Conservation (phyloP, 2,329 filamentous ascomycete species). For the Trichoderma sp. region DNA sequence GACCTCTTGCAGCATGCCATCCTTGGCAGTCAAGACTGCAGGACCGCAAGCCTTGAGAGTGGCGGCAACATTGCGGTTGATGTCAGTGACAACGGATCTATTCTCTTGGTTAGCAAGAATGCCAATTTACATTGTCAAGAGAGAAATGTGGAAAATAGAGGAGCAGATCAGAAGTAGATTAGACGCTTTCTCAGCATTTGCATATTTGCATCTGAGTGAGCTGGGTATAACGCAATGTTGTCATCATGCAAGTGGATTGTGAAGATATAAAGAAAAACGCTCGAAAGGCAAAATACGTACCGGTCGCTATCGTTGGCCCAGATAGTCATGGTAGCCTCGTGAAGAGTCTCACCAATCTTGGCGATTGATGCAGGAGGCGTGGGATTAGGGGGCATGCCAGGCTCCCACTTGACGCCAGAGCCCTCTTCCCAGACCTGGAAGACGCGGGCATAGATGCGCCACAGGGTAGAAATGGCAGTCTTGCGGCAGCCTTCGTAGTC, state of each 20-base stretch:
- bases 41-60: conserved; percentile 91
- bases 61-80: conserved; percentile 89
- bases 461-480: conserved; percentile 85
- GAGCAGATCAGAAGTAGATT: conserved; percentile 44
- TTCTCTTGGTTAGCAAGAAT: conserved; percentile 44
- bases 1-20: conserved; percentile 69
- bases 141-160: conserved; percentile 30
- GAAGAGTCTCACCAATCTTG: conserved; percentile 83
- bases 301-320: conserved; percentile 92
- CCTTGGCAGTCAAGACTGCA: conserved; percentile 73
- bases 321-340: conserved; percentile 78
- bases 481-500: conserved; percentile 92
- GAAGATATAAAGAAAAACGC: conserved; percentile 26
- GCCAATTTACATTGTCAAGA: conserved; percentile 17
- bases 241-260: conserved; percentile 68
- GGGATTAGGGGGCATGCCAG: conserved; percentile 80
- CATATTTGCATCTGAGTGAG: conserved; percentile 92
- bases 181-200: conserved; percentile 83
- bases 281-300: conserved; percentile 62
- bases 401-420: conserved; percentile 79
- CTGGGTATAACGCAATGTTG: conserved; percentile 92
- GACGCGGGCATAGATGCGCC: conserved; percentile 89
- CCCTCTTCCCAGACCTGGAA: conserved; percentile 81
- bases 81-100: conserved; percentile 87
- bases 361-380: conserved; percentile 76